Base-by-base conservation (phyloP, 352 stramenopile genomes). In the Pythium aphanidermatum region DNA sequence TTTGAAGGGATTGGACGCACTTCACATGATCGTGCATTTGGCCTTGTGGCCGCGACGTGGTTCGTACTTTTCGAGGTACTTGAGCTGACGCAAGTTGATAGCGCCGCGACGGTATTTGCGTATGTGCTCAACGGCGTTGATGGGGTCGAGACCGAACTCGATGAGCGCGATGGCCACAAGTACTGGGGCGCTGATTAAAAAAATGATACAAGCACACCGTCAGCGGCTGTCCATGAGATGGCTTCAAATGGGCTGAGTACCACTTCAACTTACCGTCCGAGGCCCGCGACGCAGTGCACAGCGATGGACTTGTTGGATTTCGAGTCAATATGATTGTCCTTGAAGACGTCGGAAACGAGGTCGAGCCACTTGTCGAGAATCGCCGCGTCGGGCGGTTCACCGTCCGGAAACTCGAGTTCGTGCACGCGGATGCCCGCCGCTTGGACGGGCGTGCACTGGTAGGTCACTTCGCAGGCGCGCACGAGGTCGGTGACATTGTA, bases 91-190 rank as follows among this genome's bases (percentile, higher is more conserved):
- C 41, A 96, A 71, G 61, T 99, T 99, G 64, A 99, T 99, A 12
- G 96, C 96, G 16, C 96, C 95, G 48, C 95, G 84, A 19, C 95
- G 83, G 47, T 87, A 85, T 60, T 91, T 84, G 46, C 95, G 85
- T 55, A 99, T 98, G 58, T 98, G 92, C 60, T 97, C 89, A n/a
- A 99, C 95, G 5, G 95, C 95, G 44, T 98, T 95, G 37, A 98
- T 94, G 23, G 95, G 86, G 67, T 98, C 94, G 65, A 98, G 74
- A 24, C 82, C 86, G 35, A 83, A 97, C 65, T 99, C 96, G 61
- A 99, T 98, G 31, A 99, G 64, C 30, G 96, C 96, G 58, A 99
- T 97, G 4, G 96, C 96, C 13, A 99, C 96, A 31, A 99, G 79
- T 40, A 99, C 94, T 0, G 96, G 96, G 4, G 96, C 96, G 32